These are phyloP conservation scores for Aureobasidium sp. DNA, from an alignment of 2,329 filamentous ascomycete genomes.

Conservation along the genomic window DNA sequence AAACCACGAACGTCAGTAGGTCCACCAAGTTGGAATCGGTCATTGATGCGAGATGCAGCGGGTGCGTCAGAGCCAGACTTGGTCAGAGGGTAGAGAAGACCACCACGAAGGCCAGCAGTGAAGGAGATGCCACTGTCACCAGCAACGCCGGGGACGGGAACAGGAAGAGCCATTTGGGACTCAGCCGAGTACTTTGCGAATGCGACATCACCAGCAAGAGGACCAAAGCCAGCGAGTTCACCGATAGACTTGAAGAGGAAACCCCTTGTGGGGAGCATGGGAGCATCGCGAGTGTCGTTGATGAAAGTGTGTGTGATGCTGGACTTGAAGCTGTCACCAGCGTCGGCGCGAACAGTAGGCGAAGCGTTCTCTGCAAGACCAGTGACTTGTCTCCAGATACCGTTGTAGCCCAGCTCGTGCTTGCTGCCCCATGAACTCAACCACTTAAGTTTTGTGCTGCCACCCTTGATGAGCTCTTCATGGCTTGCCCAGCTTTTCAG, in stretches of 20 bases:
- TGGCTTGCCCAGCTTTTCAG: conserved; percentile 91
- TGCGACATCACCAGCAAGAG: conserved; percentile 79
- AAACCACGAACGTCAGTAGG: conserved; percentile 94
- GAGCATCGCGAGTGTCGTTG: conserved; percentile 73
- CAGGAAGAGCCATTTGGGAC: conserved; percentile 65
- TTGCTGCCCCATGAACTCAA: conserved; percentile 50
- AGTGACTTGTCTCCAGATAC: conserved; percentile 83
- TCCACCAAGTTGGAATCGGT: conserved; percentile 90
- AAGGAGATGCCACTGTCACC: conserved; percentile 72
- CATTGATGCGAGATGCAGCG: conserved; percentile 73
- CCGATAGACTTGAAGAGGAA: conserved; percentile 71
- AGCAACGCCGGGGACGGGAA: conserved; percentile 62
- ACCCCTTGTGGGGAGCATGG: conserved; percentile 74
- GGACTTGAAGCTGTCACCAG: conserved; percentile 86
- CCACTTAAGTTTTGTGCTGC: conserved; percentile 70
- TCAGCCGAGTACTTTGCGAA: conserved; percentile 92
- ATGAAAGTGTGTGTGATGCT: conserved; percentile 75
- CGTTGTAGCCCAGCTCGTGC: conserved; percentile 74
- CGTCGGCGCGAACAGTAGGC: conserved; percentile 72
- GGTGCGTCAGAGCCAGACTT: conserved; percentile 50
- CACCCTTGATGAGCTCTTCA: conserved; percentile 79
- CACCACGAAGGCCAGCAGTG: conserved; percentile 72
- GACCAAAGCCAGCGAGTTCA: conserved; percentile 82
- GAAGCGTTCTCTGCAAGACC: conserved; percentile 68
- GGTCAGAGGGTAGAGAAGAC: conserved; percentile 75